Percentiles rank a stretch among this genome's conserved stretches.
Evolutionary conservation across 2,329 filamentous ascomycete species (phyloP).

Genomic region (Shiraia sp.): DNA sequence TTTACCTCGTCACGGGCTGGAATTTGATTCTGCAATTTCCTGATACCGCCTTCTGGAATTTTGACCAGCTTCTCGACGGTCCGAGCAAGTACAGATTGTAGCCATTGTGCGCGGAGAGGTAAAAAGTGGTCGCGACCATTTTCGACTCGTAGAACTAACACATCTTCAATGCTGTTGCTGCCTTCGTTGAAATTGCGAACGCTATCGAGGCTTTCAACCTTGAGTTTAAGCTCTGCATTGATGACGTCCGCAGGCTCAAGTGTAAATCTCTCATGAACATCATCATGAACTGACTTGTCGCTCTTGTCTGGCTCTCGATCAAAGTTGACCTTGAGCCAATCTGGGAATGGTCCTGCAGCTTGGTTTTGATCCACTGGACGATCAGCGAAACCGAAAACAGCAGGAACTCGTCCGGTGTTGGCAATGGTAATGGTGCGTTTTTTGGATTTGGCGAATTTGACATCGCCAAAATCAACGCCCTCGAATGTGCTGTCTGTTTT

Average conservation of each 20-base stretch:
- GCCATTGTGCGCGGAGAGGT: conserved; percentile 76
- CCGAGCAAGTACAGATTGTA: conserved; percentile 79
- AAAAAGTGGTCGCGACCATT: conserved; percentile 92
- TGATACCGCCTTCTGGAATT: conserved; percentile 76
- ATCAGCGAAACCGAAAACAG: conserved; percentile 79
- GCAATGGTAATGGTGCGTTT: conserved; percentile 77
- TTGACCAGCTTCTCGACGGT: conserved; percentile 87
- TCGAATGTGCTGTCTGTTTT: conserved; percentile 50
- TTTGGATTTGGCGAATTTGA: conserved; percentile 70
- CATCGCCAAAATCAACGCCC: conserved; percentile 76
- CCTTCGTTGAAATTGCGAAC: conserved; percentile 74
- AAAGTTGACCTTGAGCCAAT: conserved; percentile 75
- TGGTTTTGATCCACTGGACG: conserved; percentile 60
- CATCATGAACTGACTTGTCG: conserved; percentile 30
- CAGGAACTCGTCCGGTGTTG: conserved; percentile 84
- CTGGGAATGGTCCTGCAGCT: conserved; percentile 51
- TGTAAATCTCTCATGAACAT: conserved; percentile 58
- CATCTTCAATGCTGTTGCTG: conserved; percentile 71
- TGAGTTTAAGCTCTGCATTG: conserved; percentile 68
- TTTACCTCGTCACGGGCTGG: conserved; percentile 54
- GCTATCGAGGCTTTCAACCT: conserved; percentile 66
- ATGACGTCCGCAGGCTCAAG: conserved; percentile 85
- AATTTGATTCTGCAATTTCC: conserved; percentile 67
- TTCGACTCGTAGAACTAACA: conserved; percentile 81
- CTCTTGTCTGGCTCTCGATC: conserved; percentile 54